A percentile compares a stretch with the other conserved stretches of the same genome.
These are phyloP conservation scores for Nigrospora osmanthi DNA, from an alignment of 2,329 filamentous ascomycete genomes.

Conservation along the genomic window DNA sequence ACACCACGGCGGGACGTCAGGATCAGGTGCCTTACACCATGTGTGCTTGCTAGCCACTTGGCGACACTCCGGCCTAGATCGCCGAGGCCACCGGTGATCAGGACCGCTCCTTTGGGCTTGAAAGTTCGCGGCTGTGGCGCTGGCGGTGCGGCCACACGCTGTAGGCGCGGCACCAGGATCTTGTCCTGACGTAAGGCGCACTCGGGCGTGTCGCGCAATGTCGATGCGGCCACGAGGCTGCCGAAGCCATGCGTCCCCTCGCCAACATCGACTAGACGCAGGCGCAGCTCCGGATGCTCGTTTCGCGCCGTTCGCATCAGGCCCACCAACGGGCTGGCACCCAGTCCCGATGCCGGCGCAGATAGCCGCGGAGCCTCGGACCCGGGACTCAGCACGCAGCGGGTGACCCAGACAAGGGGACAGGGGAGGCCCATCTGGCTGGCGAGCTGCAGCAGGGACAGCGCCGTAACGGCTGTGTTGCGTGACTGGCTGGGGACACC, in stretches of 20 bases:
- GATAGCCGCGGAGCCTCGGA: background rate
- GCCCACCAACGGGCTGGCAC: conserved; percentile 16
- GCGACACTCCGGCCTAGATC: conserved; percentile 16
- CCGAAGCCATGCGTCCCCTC: conserved; percentile 4
- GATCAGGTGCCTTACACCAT: conserved; percentile 18
- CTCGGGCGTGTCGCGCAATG: conserved; percentile 11
- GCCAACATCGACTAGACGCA: conserved; percentile 16
- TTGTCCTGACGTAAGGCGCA: conserved; percentile 10
- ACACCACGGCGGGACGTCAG: conserved; percentile 19
- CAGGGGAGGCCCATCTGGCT: background rate
- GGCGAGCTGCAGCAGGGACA: background rate
- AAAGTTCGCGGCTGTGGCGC: background rate
- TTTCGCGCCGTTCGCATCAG: conserved; percentile 18
- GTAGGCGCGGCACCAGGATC: conserved; percentile 13
- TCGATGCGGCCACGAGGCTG: conserved; percentile 3
- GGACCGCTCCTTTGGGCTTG: conserved; percentile 12
- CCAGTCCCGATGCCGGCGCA: conserved; percentile 5
- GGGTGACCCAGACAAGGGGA: background rate
- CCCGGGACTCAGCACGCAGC: background rate
- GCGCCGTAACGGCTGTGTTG: background rate
- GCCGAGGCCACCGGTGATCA: conserved; percentile 20
- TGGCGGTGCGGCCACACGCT: conserved; percentile 2
- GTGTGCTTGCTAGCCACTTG: conserved; percentile 12
- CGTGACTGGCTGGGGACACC: background rate
- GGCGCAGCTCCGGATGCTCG: conserved; percentile 18